Percentiles rank a stretch among this genome's conserved stretches.
Conservation (phyloP, 371 early-diverging fungal species). For the Mucor sp. region DNA sequence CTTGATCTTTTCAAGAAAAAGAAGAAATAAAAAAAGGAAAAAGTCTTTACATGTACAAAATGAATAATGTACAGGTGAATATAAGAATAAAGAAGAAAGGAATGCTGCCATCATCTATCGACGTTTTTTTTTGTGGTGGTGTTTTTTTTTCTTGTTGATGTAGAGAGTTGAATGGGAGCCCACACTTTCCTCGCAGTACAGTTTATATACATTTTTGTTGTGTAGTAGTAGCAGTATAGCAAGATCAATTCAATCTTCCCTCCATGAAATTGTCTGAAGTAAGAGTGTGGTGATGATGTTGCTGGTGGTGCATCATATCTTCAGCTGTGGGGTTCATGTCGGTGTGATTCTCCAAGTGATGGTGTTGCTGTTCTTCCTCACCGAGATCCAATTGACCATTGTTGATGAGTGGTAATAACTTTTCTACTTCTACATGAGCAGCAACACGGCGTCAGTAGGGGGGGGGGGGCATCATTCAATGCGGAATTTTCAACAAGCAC, state of each 20-base stretch:
- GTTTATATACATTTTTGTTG: slow-evolving; percentile 19
- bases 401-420: slow-evolving; percentile 38
- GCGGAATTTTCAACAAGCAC: background rate
- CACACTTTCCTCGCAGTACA: slow-evolving; percentile 3
- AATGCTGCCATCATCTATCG: background rate
- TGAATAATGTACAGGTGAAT: slow-evolving; percentile 15
- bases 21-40: background rate
- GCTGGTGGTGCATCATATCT: background rate
- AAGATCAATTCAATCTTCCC: slow-evolving; percentile 7
- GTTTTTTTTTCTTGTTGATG: background rate
- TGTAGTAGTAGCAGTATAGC: background rate
- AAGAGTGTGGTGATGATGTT: background rate
- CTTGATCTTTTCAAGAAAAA: background rate
- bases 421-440: slow-evolving; percentile 43
- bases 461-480: too few relatives aligned
- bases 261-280: background rate
- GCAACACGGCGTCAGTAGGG: background rate
- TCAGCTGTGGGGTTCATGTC: background rate
- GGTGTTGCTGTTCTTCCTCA: slow-evolving; percentile 13
- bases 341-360: background rate
- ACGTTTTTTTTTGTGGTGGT: background rate
- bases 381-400: slow-evolving; percentile 10
- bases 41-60: slow-evolving; percentile 15
- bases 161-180: background rate
- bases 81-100: slow-evolving; percentile 7